phyloP scores from a whole-genome alignment of 371 early-diverging fungal genomes.

The Mucor circinelloides region DNA sequence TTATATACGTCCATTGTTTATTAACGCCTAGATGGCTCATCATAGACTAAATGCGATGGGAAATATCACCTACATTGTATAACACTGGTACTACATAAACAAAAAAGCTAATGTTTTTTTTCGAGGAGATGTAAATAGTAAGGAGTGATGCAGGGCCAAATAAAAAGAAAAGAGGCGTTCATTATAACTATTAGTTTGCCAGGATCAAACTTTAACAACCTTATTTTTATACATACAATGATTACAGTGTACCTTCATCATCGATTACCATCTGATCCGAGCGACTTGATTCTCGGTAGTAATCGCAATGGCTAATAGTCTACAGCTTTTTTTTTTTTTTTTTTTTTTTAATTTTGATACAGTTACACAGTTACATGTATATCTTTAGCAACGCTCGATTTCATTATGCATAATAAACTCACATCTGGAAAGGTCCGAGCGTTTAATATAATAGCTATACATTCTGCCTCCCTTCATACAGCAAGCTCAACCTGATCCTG shows the following conservation, averaged over 20 bases:
- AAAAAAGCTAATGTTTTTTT: not conserved
- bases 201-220: not conserved
- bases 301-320: not conserved
- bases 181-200: not conserved
- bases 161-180: conserved; percentile 5
- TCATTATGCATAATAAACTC: not conserved
- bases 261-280: not conserved
- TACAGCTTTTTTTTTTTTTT: too few relatives aligned
- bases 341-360: too few relatives aligned
- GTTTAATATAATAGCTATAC: not conserved
- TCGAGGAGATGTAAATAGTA: not conserved
- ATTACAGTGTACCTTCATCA: not conserved
- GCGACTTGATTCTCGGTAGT: not conserved
- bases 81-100: not conserved
- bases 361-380: not conserved
- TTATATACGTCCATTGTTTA: not conserved
- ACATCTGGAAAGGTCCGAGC: not conserved
- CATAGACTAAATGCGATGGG: not conserved
- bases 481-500: not conserved
- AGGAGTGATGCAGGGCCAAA: conserved; percentile 10
- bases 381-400: not conserved
- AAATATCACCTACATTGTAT: not conserved
- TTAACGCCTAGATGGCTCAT: not conserved
- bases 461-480: not conserved
- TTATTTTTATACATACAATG: not conserved